phyloP scores from a whole-genome alignment of 2,329 filamentous ascomycete genomes.

The Aquanectria penicillioides region DNA sequence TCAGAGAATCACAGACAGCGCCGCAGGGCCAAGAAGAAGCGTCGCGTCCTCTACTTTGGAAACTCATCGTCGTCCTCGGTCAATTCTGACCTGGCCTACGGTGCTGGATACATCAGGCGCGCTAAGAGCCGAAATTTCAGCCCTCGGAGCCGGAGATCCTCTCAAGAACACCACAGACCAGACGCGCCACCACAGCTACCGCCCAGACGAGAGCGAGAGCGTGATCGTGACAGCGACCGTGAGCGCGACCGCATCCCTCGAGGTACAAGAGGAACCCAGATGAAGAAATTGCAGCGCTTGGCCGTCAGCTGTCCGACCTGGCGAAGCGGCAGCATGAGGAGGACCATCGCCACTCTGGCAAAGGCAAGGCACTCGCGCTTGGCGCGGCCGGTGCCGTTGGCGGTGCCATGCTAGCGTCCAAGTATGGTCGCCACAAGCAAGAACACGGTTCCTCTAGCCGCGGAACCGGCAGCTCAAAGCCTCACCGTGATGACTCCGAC shows the following conservation, averaged over 20 bases:
- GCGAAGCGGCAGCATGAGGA: constrained; percentile 61
- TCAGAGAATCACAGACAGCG: constrained; percentile 62
- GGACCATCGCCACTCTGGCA: constrained; percentile 54
- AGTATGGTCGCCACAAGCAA: constrained; percentile 48
- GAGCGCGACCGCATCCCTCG: no score
- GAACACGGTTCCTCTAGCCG: constrained; percentile 45
- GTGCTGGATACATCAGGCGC: constrained; percentile 65
- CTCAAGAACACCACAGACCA: constrained; percentile 29
- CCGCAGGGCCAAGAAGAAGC: constrained; percentile 55
- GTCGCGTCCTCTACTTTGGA: constrained; percentile 65
- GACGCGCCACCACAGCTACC: constrained; percentile 29
- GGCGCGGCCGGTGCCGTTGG: constrained; percentile 50
- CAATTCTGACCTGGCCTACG: constrained; percentile 75
- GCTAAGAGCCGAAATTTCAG: constrained; percentile 43
- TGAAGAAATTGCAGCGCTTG: constrained; percentile 67
- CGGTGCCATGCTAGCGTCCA: constrained; percentile 53
- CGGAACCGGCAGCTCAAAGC: constrained; percentile 54
- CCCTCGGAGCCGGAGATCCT: constrained; percentile 36
- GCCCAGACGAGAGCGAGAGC: constrained; percentile 15
- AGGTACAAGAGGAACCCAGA: constrained; percentile 55
- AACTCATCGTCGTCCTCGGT: constrained; percentile 75
- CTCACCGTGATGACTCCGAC: constrained; percentile 48
- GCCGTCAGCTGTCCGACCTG: constrained; percentile 63
- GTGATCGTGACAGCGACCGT: not conserved
- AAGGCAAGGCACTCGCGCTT: constrained; percentile 37